These are phyloP conservation scores for Cordyceps farinosa DNA, from an alignment of 2,329 filamentous ascomycete genomes.

Conservation along the genomic window DNA sequence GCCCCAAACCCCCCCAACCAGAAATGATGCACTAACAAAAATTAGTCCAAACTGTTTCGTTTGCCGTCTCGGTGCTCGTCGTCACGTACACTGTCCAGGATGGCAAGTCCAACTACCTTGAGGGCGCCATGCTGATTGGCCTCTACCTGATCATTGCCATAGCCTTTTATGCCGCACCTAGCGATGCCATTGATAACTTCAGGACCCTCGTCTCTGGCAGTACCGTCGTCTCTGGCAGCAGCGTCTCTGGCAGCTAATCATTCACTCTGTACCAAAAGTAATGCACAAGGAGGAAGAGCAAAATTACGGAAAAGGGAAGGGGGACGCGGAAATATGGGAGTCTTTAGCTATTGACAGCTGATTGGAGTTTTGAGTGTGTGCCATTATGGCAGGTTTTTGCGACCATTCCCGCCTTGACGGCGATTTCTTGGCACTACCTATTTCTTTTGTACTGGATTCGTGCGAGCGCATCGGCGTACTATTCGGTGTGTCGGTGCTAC, in stretches of 20 bases:
- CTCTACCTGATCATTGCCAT: constrained; percentile 59
- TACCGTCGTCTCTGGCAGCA: too few relatives aligned
- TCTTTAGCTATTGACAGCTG: not conserved
- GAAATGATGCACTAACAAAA: not conserved
- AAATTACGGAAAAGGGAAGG: not conserved
- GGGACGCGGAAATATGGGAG: not conserved
- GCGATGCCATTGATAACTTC: constrained; percentile 41
- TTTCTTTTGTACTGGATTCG: not conserved
- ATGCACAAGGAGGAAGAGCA: not conserved
- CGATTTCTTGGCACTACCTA: not conserved
- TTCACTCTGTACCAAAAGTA: not conserved
- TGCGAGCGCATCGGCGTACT: not conserved
- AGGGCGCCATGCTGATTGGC: constrained; percentile 64
- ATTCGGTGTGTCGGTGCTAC: not conserved
- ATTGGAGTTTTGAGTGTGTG: constrained; percentile 1
- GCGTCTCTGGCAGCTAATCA: constrained; percentile 9
- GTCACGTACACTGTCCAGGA: constrained; percentile 76
- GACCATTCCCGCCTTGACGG: not conserved
- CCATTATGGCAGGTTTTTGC: not conserved
- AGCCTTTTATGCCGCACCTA: constrained; percentile 56
- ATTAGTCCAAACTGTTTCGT: constrained; percentile 68
- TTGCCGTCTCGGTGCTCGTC: constrained; percentile 71
- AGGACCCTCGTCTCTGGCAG: too few relatives aligned
- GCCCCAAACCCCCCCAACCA: not conserved
- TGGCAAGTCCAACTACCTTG: constrained; percentile 79